These are phyloP conservation scores for Chytriomyces hyalinus DNA, from an alignment of 192 early-diverging fungal species.

Conservation along the genomic window DNA sequence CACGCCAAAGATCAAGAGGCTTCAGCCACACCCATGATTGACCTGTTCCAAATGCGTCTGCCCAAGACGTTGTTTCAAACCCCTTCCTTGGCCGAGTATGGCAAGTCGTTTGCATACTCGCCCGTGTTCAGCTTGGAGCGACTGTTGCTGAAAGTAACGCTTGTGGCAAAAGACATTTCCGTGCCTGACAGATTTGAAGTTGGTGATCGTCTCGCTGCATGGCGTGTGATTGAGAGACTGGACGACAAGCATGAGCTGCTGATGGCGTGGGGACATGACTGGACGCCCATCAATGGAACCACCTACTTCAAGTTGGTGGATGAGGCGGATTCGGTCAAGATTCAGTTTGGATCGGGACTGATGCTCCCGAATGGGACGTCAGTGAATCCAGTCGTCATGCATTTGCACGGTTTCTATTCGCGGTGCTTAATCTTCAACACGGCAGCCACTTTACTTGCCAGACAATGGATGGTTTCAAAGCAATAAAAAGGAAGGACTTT, in stretches of 20 bases:
- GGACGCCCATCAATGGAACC: background rate
- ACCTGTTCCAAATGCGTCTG: too few relatives aligned
- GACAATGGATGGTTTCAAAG: background rate
- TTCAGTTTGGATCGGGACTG: constrained; percentile 10
- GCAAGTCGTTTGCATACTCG: background rate
- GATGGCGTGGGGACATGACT: background rate
- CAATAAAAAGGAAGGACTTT: background rate
- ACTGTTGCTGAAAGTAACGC: background rate
- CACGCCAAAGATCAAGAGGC: too few relatives aligned
- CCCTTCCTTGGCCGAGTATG: background rate
- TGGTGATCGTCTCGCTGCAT: constrained; percentile 1
- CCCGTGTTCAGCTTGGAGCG: constrained; percentile 19
- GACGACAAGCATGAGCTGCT: background rate
- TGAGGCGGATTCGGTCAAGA: background rate
- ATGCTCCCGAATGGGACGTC: background rate
- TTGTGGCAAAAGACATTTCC: background rate
- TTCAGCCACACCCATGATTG: too few relatives aligned
- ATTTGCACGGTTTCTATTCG: constrained; percentile 15
- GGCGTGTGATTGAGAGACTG: background rate
- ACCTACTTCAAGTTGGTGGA: background rate
- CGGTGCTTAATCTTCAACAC: background rate
- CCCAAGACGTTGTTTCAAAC: too few relatives aligned
- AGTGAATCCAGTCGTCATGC: background rate
- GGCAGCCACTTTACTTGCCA: background rate
- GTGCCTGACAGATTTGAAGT: background rate